phyloP scores from a whole-genome alignment of 306 rosid genomes.

The Quillaja saponaria region DNA sequence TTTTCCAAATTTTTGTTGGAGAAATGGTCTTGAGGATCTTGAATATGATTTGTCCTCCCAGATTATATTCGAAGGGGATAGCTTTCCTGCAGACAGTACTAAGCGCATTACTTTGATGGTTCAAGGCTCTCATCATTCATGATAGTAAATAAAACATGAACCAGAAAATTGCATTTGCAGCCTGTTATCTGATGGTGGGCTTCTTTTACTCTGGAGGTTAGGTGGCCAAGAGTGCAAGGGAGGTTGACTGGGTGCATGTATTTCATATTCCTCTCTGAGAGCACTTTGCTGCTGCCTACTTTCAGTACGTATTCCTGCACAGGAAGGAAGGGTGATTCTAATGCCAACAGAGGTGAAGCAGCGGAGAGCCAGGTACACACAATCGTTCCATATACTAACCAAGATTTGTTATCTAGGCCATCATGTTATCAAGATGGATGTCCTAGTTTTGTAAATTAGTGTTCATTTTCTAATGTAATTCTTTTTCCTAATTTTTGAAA shows the following conservation, averaged over 20 bases:
- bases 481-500: too few species aligned
- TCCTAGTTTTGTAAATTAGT: slow-evolving; percentile 54
- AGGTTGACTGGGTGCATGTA: slow-evolving; percentile 34
- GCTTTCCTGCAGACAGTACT: slow-evolving; percentile 65
- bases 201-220: slow-evolving; percentile 49
- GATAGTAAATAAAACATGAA: slow-evolving; percentile 48
- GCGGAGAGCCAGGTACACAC: slow-evolving; percentile 31
- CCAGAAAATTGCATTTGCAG: slow-evolving; percentile 37
- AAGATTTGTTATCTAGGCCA: slow-evolving; percentile 46
- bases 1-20: slow-evolving; percentile 19
- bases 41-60: slow-evolving; percentile 49
- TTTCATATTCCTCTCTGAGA: slow-evolving; percentile 29
- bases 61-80: slow-evolving; percentile 76
- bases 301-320: slow-evolving; percentile 29
- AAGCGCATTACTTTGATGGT: slow-evolving; percentile 74
- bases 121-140: slow-evolving; percentile 75
- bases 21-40: slow-evolving; percentile 30
- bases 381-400: slow-evolving; percentile 40
- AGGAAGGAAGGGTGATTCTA: slow-evolving; percentile 28
- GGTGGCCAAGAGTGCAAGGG: slow-evolving; percentile 47
- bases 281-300: slow-evolving; percentile 34
- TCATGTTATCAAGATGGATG: slow-evolving; percentile 36
- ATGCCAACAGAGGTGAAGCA: slow-evolving; percentile 31
- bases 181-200: slow-evolving; percentile 44
- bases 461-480: slow-evolving; percentile 44